These are phyloP conservation scores for Eudorina sp. DNA, from an alignment of 139 green algal species.

Conservation along the genomic window DNA sequence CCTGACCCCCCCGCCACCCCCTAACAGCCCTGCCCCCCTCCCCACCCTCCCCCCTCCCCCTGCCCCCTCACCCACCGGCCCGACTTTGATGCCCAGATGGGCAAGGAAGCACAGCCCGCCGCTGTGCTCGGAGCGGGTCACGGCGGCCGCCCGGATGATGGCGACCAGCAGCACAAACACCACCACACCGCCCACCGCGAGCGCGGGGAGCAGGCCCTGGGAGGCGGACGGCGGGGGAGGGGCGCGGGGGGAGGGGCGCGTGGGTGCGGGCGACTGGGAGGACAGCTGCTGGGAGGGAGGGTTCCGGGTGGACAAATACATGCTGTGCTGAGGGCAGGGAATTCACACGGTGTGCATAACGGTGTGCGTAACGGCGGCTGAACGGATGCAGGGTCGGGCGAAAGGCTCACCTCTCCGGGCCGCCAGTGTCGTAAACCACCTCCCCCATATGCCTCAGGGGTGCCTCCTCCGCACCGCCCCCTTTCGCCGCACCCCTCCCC, in stretches of 20 bases:
- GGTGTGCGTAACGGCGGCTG: too few species aligned
- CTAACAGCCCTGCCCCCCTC: neutral
- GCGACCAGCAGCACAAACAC: constrained; percentile 61
- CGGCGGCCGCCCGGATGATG: constrained; percentile 57
- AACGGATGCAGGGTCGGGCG: too few species aligned
- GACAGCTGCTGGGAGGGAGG: too few species aligned
- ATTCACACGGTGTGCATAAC: too few species aligned
- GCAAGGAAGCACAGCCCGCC: constrained; percentile 65
- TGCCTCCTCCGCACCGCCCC: too few species aligned
- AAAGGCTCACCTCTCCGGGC: too few species aligned
- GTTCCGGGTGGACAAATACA: too few species aligned
- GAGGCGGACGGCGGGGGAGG: neutral
- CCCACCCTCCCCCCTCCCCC: neutral
- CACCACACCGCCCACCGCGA: constrained; percentile 54
- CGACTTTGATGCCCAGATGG: constrained; percentile 69
- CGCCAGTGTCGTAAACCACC: too few species aligned
- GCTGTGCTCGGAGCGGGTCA: constrained; percentile 52
- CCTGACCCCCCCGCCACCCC: too few species aligned
- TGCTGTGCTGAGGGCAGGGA: too few species aligned
- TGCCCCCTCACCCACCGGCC: constrained; percentile 24
- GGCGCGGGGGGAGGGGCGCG: neutral
- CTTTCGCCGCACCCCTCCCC: too few species aligned
- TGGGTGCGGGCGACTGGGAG: neutral
- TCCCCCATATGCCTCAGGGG: too few species aligned
- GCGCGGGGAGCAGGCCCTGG: constrained; percentile 52